These are phyloP conservation scores for Clitopilus passeckerianus DNA, from an alignment of 768 basidiomycete genomes.

Conservation along the genomic window DNA sequence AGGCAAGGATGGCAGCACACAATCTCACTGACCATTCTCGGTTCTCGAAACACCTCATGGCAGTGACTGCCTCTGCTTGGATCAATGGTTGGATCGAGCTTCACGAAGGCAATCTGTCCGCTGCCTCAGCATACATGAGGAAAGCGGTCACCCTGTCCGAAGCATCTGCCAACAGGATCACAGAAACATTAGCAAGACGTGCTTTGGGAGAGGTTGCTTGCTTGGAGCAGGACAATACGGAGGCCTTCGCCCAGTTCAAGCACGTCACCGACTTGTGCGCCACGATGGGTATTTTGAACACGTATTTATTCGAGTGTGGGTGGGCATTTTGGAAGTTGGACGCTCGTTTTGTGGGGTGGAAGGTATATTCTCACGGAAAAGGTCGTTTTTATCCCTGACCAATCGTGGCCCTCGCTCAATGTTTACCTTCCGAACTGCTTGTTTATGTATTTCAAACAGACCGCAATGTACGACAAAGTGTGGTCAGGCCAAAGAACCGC, in stretches of 20 bases:
- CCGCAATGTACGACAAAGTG: too few species aligned
- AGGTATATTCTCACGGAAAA: background rate
- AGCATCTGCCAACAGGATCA: background rate
- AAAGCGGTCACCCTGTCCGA: background rate
- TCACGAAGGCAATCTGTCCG: background rate
- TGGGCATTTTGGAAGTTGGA: background rate
- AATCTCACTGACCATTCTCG: background rate
- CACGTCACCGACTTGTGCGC: background rate
- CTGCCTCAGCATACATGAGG: background rate
- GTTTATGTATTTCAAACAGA: too few species aligned
- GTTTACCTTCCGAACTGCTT: too few species aligned
- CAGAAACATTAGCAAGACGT: background rate
- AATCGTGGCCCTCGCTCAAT: too few species aligned
- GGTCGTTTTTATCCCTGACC: background rate
- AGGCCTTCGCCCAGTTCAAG: background rate
- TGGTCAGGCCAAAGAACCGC: too few species aligned
- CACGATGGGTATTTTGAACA: background rate
- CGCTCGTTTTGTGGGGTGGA: background rate
- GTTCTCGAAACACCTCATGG: background rate
- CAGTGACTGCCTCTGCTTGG: background rate
- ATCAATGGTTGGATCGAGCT: conserved; percentile 1
- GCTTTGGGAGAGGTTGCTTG: background rate
- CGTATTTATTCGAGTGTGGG: background rate
- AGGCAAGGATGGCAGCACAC: background rate
- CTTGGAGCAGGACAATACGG: background rate